Evolutionary conservation across 768 basidiomycete species (phyloP).

Genomic region (Ephemerocybe angulata): DNA sequence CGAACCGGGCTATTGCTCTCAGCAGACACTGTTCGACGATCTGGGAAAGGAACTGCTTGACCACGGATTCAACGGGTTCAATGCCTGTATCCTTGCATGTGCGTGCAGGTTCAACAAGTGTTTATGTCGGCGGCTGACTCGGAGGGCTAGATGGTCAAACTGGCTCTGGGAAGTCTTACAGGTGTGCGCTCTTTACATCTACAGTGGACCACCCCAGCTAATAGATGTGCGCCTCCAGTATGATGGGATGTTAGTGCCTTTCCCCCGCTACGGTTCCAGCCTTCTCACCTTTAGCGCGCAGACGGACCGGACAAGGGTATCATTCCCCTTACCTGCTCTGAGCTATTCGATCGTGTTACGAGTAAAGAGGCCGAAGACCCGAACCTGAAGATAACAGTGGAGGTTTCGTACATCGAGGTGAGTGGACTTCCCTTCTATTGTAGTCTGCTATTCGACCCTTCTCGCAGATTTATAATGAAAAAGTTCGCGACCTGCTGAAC

Average conservation of each 20-base stretch:
- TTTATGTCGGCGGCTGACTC: constrained; percentile 7
- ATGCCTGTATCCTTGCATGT: constrained; percentile 99
- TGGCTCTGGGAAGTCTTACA: constrained; percentile 91
- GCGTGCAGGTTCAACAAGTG: constrained; percentile 36
- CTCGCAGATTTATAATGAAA: constrained; percentile 88
- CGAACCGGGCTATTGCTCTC: constrained; percentile 88
- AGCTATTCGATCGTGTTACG: constrained; percentile 83
- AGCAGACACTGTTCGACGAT: constrained; percentile 93
- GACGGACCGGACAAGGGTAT: constrained; percentile 96
- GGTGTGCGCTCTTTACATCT: constrained; percentile 42
- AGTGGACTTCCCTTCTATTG: constrained; percentile 13
- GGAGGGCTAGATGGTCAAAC: constrained; percentile 68
- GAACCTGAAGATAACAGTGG: constrained; percentile 81
- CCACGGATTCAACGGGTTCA: constrained; percentile 94
- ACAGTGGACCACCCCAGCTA: background rate
- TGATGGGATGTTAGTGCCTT: constrained; percentile 85
- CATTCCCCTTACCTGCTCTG: constrained; percentile 92
- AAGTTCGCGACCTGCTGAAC: constrained; percentile 95
- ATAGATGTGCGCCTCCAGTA: constrained; percentile 45
- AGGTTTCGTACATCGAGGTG: constrained; percentile 98
- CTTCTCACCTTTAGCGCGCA: constrained; percentile 26
- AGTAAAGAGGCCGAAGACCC: constrained; percentile 59
- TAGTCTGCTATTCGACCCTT: background rate
- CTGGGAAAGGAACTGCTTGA: constrained; percentile 91
- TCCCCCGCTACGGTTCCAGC: constrained; percentile 1